Evolutionary conservation across 2,329 filamentous ascomycete genomes (phyloP), one percentile per base, ranked within the genome.

Genomic region (Penicillium sp.): DNA sequence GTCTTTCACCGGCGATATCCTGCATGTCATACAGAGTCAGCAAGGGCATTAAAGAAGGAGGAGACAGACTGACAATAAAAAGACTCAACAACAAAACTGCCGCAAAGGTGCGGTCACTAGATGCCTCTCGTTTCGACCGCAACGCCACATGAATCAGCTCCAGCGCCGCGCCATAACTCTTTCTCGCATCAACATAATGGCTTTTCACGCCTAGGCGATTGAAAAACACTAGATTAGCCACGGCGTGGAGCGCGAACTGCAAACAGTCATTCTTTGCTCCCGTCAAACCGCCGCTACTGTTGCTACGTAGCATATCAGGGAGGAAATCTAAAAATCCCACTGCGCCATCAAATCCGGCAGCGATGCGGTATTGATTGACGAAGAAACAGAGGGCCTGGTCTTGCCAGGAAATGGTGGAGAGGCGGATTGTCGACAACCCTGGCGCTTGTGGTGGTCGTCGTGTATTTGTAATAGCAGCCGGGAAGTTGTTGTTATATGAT

Each of bases 1-100:
- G n/a, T 28, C 49, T 52, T 28, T 52, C 49, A 16, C 38, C 49
- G 3, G 49, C 49, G 24, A 52, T n/a, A 52, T 52, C 49, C 49
- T 52, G 23, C 11, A 12, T 20, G 35, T 11, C 33, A 38, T n/a
- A n/a, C n/a, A n/a, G n/a, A 14, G 33, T 38, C 33, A 38, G 33
- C 11, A 38, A 38, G 16, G 33, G 14, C 18, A 46, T 7, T 8
- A 24, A 14, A 43, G 30, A 16, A 51, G 2, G 21, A 23, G 20
- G 48, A 9, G 24, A 7, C 46, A 48, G 26, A 52, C 49, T 43
- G n/a, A 52, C 49, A 18, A 52, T 43, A 52, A 52, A 52, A 7
- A 52, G 33, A 28, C 33, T 42, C n/a, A 52, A 20, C 11, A 52
- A 21, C 7, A 52, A 30, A n/a, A 52, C 49, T n/a, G 49, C 33